Conservation (phyloP, 805 yeast genomes). For the Lipomyces anomalus region DNA sequence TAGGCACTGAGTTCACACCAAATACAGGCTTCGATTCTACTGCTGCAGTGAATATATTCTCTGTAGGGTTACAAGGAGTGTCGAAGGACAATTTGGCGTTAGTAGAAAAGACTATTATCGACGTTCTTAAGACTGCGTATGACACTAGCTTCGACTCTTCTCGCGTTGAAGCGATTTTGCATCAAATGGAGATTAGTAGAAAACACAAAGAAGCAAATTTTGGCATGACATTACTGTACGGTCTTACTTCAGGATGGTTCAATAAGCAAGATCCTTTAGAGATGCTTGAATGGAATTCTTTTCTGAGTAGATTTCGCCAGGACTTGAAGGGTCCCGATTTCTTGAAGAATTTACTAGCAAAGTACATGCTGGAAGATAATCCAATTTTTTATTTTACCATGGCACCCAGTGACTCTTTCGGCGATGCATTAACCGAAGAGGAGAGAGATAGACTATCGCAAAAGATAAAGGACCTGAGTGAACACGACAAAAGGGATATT, state of each 20-base stretch:
- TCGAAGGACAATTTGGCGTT: conserved; percentile 40
- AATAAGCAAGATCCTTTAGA: conserved; percentile 74
- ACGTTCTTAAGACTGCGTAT: conserved; percentile 43
- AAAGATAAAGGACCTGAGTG: conserved; percentile 43
- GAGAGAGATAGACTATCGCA: conserved; percentile 50
- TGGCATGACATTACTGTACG: conserved; percentile 70
- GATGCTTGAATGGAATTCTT: conserved; percentile 56
- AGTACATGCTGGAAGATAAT: conserved; percentile 43
- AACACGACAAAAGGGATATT: conserved; percentile 52
- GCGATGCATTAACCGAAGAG: conserved; percentile 45
- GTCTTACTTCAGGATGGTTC: conserved; percentile 79
- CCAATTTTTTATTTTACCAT: conserved; percentile 68
- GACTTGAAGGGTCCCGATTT: conserved; percentile 57
- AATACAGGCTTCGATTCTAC: conserved; percentile 84
- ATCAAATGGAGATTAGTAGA: conserved; percentile 76
- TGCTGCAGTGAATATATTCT: conserved; percentile 69
- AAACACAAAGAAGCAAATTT: conserved; percentile 86
- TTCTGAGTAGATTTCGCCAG: conserved; percentile 52
- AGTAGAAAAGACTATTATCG: conserved; percentile 45
- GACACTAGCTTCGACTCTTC: conserved; percentile 45
- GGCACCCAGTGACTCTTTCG: conserved; percentile 61
- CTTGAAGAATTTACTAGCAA: conserved; percentile 54
- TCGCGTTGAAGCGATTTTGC: conserved; percentile 78
- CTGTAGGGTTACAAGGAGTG: conserved; percentile 81
- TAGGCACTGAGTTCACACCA: conserved; percentile 79